phyloP scores from a whole-genome alignment of 352 stramenopile genomes.

The Globisporangium middletonii region DNA sequence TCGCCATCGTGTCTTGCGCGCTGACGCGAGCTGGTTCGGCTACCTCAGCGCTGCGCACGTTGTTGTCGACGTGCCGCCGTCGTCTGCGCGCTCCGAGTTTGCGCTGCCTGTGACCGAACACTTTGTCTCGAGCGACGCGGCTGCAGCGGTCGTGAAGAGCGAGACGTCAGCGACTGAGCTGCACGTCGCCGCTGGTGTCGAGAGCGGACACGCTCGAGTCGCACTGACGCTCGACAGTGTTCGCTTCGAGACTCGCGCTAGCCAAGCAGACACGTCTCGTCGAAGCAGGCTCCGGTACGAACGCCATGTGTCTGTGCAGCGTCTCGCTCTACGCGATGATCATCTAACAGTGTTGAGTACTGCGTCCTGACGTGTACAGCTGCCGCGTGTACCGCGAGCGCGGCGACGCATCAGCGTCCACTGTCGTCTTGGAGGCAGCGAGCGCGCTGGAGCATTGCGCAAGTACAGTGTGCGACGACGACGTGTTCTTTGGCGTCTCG shows the following conservation, averaged over 20 bases:
- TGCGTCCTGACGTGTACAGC: slow-evolving; percentile 9
- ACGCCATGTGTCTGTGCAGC: background rate
- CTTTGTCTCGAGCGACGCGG: slow-evolving; percentile 23
- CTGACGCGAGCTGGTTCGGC: slow-evolving; percentile 17
- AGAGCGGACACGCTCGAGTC: slow-evolving; percentile 21
- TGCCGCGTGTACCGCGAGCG: slow-evolving; percentile 32
- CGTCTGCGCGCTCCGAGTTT: slow-evolving; percentile 15
- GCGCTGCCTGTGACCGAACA: slow-evolving; percentile 19
- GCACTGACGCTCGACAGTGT: slow-evolving; percentile 26
- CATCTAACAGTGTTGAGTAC: background rate
- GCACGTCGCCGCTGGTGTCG: background rate
- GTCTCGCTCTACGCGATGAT: background rate
- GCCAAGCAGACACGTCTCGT: background rate
- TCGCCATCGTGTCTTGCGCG: slow-evolving; percentile 20
- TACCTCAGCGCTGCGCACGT: slow-evolving; percentile 29
- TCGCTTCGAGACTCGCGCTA: slow-evolving; percentile 11
- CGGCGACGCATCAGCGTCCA: background rate
- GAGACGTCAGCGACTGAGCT: background rate
- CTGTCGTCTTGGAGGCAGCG: slow-evolving; percentile 28
- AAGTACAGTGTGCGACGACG: slow-evolving; percentile 23
- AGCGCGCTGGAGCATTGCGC: slow-evolving; percentile 33
- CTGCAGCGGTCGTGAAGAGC: slow-evolving; percentile 13
- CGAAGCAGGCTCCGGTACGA: slow-evolving; percentile 9
- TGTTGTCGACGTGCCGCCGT: slow-evolving; percentile 6
- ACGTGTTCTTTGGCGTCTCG: slow-evolving; percentile 41